Evolutionary conservation across 331 rosid species (phyloP), one percentile per base, ranked within the genome.

Genomic region (Cydonia oblonga): DNA sequence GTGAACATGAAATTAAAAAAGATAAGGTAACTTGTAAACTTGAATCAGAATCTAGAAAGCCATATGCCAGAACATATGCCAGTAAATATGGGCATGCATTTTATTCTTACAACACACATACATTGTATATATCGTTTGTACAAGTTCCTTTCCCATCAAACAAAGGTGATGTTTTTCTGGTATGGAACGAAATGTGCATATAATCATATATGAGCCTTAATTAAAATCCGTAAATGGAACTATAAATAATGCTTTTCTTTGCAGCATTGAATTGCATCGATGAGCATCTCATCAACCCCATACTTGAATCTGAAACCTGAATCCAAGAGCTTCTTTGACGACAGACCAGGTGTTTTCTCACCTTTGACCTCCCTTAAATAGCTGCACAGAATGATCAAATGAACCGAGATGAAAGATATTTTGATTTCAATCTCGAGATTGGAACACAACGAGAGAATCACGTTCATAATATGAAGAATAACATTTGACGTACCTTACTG

Each of bases 51-150:
- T 3, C 29, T 28, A 3, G 29, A 3, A 5, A 28, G 84, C 95
- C 2, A 89, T 89, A 72, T 87, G 93, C 84, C 88, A 96, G 20
- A 89, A 92, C 84, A 25, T 89, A n/a, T 92, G 96, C 29, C 13
- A 4, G 42, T 35, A 35, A 35, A 35, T 35, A 9, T 0, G 13
- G 13, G 42, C 42, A 35, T 9, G 42, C 42, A 35, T 35, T 35
- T 35, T 35, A 3, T 35, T 35, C 42, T 35, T 35, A 35, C 42
- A 35, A 9, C 42, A 35, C 42, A 35, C 42, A 35, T 9, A 35
- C 42, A 35, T 9, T 35, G 42, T 35, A 35, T 26, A 26, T 28
- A 28, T 72, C 46, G 14, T 40, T 11, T 12, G 5, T 40, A 40
- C 5, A 40, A 40, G 46, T 40, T 40, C 46, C 46, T 40, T 40